Evolutionary conservation across 768 basidiomycete species (phyloP), one percentile per base, ranked within the genome.

Genomic region (Strobilomyces echinocephalus): DNA sequence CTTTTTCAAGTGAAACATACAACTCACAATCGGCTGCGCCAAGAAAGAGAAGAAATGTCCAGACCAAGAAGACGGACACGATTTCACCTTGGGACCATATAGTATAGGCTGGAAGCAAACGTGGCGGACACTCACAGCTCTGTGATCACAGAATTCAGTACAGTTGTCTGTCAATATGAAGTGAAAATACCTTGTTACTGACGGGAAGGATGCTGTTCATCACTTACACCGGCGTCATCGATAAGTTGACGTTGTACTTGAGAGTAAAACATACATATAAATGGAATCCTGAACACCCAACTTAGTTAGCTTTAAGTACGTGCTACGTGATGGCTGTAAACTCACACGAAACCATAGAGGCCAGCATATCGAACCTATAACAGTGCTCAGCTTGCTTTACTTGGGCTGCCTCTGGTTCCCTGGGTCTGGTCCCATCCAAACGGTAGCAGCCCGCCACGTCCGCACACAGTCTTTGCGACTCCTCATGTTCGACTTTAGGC

Each of bases 291-390:
- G 14, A 43, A 26, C 15, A 8, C 7, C 14, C 41, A 30, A 30
- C 26, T 5, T 3, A 28, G 26, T 26, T 8, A 43, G 40, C 10
- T 15, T 41, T 10, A 5, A 41, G 41, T 43, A 16, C 26, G 15
- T 28, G 41, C 2, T 2, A 26, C 8, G 41, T 8, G 8, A 28
- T 43, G 3, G 4, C 14, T 24, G 15, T 12, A 12, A 24, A 26
- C 26, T 43, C 41, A 43, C 41, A 43, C 15, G 14, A 26, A 26
- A 43, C 21, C 26, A 16, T 43, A 43, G 15, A 43, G 24, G 24
- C 31, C 31, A 16, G 34, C 43, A 49, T 59, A 59, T 24, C 47
- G 55, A 38, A 57, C 26, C 57, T 59, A 39, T 15, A 12, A 21
- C 2, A 28, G 8, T 30, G 14, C 5, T 40, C 2, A 34, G 18